Conservation (phyloP, 352 stramenopile species). For the Plasmopara halstedii region DNA sequence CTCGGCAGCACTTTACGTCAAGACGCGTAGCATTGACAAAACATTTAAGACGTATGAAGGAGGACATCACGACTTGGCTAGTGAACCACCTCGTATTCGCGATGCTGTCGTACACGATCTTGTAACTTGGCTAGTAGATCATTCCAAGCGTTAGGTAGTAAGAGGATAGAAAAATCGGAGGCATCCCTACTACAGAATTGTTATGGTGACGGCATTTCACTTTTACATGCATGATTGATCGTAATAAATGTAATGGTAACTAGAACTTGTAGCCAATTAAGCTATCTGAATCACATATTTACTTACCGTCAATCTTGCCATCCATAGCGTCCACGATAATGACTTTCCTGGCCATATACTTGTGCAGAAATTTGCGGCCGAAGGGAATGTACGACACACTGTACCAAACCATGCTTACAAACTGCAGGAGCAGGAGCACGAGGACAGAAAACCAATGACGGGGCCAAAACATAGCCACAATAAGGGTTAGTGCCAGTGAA, state of each 20-base stretch:
- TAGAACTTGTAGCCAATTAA: not conserved
- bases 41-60: constrained; percentile 52
- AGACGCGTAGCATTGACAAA: constrained; percentile 59
- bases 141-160: constrained; percentile 10
- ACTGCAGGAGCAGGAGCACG: constrained; percentile 44
- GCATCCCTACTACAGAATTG: too few species aligned
- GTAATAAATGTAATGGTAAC: too few species aligned
- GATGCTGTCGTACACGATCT: constrained; percentile 69
- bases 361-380: constrained; percentile 36
- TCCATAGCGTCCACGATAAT: constrained; percentile 14
- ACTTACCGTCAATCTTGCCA: not conserved
- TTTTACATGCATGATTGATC: too few species aligned
- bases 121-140: constrained; percentile 58
- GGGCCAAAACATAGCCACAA: constrained; percentile 39
- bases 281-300: too few species aligned
- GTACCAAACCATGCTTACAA: constrained; percentile 54
- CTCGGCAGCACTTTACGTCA: constrained; percentile 45
- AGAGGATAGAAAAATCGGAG: too few species aligned
- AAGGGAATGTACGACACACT: constrained; percentile 41
- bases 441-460: constrained; percentile 40
- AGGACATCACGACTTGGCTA: constrained; percentile 62
- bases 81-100: constrained; percentile 60
- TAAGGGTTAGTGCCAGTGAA: constrained; percentile 28
- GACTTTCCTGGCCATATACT: constrained; percentile 30
- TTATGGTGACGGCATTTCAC: too few species aligned